Evolutionary conservation across 192 early-diverging fungal genomes (phyloP).

Genomic region (Podochytrium sp.): DNA sequence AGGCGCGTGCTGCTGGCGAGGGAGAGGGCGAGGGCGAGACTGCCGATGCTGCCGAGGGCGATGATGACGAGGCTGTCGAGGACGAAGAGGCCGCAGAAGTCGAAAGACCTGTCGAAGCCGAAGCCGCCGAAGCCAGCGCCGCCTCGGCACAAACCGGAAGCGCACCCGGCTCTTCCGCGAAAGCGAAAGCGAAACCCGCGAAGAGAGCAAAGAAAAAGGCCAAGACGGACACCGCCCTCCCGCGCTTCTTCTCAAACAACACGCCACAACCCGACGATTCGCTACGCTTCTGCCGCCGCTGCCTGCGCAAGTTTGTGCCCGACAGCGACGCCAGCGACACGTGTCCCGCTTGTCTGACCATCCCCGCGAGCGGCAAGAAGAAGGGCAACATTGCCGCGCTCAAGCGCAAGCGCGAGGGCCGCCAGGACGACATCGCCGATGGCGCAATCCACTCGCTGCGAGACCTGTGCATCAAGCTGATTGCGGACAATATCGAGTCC

Average conservation of each 20-base stretch:
- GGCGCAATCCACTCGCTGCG: slow-evolving; percentile 22
- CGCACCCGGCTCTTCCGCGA: neutral
- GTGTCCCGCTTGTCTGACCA: slow-evolving; percentile 30
- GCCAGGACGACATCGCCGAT: slow-evolving; percentile 4
- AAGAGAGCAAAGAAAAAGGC: slow-evolving; percentile 5
- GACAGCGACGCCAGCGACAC: slow-evolving; percentile 3
- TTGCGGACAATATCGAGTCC: slow-evolving; percentile 77
- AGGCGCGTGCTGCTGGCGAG: neutral
- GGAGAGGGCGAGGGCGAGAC: neutral
- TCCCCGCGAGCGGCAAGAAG: neutral
- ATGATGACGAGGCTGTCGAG: neutral
- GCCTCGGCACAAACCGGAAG: neutral
- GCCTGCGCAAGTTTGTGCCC: slow-evolving; percentile 29
- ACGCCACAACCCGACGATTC: neutral
- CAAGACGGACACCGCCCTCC: neutral
- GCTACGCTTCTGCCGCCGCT: slow-evolving; percentile 23
- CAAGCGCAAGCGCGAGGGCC: neutral
- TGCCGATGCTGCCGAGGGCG: neutral
- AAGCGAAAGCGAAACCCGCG: neutral
- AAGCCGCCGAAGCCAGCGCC: neutral
- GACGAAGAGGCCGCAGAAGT: neutral
- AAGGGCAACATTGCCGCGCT: neutral
- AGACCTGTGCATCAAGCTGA: slow-evolving; percentile 49
- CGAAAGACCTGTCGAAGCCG: neutral
- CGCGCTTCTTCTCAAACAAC: neutral